These are phyloP conservation scores for Phyllosticta citrichinensis DNA, from an alignment of 2,329 filamentous ascomycete species.

Conservation along the genomic window DNA sequence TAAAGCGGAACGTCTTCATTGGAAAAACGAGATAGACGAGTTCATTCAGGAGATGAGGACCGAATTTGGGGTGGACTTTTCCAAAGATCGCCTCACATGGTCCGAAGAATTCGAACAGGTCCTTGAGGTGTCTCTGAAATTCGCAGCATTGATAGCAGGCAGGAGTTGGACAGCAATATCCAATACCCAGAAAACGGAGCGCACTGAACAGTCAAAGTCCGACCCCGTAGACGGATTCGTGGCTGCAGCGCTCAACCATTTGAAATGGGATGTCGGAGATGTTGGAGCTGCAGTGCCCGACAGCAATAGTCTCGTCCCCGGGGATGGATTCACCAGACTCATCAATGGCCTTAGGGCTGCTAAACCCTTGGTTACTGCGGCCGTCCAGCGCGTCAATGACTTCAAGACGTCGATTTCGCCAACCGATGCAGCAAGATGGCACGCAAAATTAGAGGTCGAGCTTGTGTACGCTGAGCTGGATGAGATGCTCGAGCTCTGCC, in stretches of 20 bases:
- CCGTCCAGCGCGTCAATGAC: slow-evolving; percentile 1
- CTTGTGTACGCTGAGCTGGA: slow-evolving; percentile 6
- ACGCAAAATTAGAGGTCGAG: slow-evolving; percentile 4
- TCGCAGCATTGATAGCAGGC: slow-evolving; percentile 4
- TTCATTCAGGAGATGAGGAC: slow-evolving; percentile 9
- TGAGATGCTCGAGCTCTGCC: slow-evolving; percentile 2
- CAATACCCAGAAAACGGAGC: not conserved
- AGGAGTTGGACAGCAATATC: slow-evolving; percentile 6
- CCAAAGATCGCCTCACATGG: slow-evolving; percentile 8
- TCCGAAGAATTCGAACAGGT: slow-evolving; percentile 5
- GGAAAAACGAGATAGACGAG: slow-evolving; percentile 1
- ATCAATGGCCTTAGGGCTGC: not conserved
- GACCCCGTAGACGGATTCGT: slow-evolving; percentile 6
- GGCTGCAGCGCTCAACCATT: slow-evolving; percentile 7
- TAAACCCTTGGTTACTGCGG: slow-evolving; percentile 3
- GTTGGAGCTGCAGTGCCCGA: not conserved
- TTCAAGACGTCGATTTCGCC: not conserved
- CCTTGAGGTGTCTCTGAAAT: slow-evolving; percentile 7
- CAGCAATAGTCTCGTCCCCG: not conserved
- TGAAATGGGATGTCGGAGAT: not conserved
- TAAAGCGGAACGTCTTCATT: slow-evolving; percentile 20
- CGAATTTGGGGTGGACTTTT: slow-evolving; percentile 16
- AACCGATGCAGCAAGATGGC: not conserved
- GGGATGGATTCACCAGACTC: not conserved
- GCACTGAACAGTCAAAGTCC: not conserved